phyloP scores from a whole-genome alignment of 192 early-diverging fungal genomes.

The Entophlyctis luteolus region DNA sequence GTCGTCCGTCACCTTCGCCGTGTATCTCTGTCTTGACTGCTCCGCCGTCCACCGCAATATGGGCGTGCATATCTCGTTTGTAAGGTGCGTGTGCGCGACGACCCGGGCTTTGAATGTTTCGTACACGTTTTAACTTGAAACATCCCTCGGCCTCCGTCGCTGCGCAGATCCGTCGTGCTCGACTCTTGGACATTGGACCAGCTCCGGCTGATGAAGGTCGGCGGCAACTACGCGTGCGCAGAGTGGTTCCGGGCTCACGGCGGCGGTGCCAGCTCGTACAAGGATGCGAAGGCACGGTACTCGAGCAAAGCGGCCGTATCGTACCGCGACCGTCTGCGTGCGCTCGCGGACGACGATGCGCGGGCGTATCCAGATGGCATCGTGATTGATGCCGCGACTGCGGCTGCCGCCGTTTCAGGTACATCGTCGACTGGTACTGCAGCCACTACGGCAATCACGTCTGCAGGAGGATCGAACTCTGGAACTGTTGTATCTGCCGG shows the following conservation, averaged over 20 bases:
- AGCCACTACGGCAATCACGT: background rate
- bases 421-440: background rate
- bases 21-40: conserved; percentile 95
- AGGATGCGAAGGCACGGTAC: conserved; percentile 82
- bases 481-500: conserved; percentile 4
- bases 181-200: conserved; percentile 94
- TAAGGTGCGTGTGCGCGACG: conserved; percentile 61
- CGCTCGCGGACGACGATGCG: conserved; percentile 10
- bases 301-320: conserved; percentile 63
- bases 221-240: conserved; percentile 77
- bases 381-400: conserved; percentile 38
- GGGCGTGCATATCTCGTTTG: conserved; percentile 97
- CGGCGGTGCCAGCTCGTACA: conserved; percentile 38
- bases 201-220: conserved; percentile 77
- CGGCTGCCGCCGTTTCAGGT: conserved; percentile 3
- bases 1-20: conserved; percentile 88
- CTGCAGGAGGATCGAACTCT: background rate
- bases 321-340: conserved; percentile 60
- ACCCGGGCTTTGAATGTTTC: too few relatives aligned
- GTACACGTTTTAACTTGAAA: too few relatives aligned
- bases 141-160: too few relatives aligned
- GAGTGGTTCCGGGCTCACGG: conserved; percentile 82
- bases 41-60: conserved; percentile 92
- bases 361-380: conserved; percentile 40
- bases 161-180: conserved; percentile 81